Evolutionary conservation across 2,329 filamentous ascomycete genomes (phyloP), one percentile per base, ranked within the genome.

Genomic region (Mycosphaerella sp.): DNA sequence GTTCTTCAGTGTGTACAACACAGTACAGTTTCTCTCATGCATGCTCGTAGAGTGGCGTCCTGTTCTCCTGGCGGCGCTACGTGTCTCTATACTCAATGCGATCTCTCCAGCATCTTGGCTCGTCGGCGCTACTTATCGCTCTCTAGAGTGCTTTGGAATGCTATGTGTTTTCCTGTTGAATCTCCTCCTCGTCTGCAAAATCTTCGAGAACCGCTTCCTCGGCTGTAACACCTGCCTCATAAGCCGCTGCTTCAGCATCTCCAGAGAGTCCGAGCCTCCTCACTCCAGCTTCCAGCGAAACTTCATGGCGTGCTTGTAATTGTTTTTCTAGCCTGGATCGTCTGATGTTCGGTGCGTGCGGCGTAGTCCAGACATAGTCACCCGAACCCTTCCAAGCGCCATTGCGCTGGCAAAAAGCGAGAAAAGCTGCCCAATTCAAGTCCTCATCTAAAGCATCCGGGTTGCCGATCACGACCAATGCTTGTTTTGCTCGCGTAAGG

Each of bases 391-490:
- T 17, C 54, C 53, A 53, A 12, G 58, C 56, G 14, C 50, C 57
- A 45, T 61, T 64, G 0, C 62, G 56, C 4, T 55, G 42, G 39
- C 62, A 65, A 32, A 65, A 65, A 1, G 58, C 58, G 38, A 66
- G 38, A 40, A 63, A 66, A 0, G 55, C 53, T 36, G 53, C 51
- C 62, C 64, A 66, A 23, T 63, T 56, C 17, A 54, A 46, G 45
- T 65, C 62, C 40, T 61, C 39, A 9, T 51, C 57, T 43, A 66
- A 36, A 2, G 62, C 55, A 23, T 51, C 49, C 8, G 62, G 56
- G 44, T 62, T 64, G 1, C 64, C 64, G 39, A 66, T 64, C 17
- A 65, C 59, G 26, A 66, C 54, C 31, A 65, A 50, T 1, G 58
- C 62, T 49, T 63, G 51, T 41, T 60, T 65, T 8, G 62, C 64